phyloP scores from a whole-genome alignment of 441 rosid species.

The Adansonia madagascariensis region DNA sequence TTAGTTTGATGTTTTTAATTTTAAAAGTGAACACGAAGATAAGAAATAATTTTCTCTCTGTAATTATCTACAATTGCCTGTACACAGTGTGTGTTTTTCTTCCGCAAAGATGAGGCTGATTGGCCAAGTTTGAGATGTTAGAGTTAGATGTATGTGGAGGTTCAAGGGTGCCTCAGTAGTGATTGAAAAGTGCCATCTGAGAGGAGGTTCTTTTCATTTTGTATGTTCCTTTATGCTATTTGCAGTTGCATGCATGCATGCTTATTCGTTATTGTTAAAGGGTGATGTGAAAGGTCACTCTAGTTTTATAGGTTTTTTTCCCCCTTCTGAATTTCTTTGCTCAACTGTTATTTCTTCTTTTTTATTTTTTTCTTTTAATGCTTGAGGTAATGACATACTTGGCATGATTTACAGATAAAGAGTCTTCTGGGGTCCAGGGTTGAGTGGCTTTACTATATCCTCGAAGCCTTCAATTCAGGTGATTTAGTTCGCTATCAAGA shows the following conservation, averaged over 20 bases:
- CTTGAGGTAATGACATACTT: slow-evolving; percentile 20
- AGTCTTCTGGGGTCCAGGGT: slow-evolving; percentile 83
- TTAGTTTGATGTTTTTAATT: no score
- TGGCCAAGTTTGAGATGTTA: not conserved
- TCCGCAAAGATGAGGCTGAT: not conserved
- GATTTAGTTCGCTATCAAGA: slow-evolving; percentile 85
- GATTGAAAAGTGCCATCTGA: not conserved
- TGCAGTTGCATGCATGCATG: not conserved
- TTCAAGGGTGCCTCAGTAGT: not conserved
- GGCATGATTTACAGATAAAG: slow-evolving; percentile 60
- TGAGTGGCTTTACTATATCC: slow-evolving; percentile 94
- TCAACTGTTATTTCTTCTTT: not conserved
- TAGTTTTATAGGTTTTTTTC: not conserved
- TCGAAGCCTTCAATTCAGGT: slow-evolving; percentile 89
- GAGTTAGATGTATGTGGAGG: not conserved
- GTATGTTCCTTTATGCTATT: not conserved
- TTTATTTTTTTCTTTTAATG: not conserved
- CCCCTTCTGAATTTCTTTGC: slow-evolving; percentile 1
- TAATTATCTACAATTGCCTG: not conserved
- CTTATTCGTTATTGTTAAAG: not conserved
- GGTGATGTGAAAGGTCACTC: not conserved
- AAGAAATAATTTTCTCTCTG: not conserved
- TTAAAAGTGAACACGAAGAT: not conserved
- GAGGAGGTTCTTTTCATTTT: slow-evolving; percentile 5
- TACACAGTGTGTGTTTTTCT: not conserved